Base-by-base conservation (phyloP, 2,329 filamentous ascomycete genomes). In the Arthroderma uncinatum region DNA sequence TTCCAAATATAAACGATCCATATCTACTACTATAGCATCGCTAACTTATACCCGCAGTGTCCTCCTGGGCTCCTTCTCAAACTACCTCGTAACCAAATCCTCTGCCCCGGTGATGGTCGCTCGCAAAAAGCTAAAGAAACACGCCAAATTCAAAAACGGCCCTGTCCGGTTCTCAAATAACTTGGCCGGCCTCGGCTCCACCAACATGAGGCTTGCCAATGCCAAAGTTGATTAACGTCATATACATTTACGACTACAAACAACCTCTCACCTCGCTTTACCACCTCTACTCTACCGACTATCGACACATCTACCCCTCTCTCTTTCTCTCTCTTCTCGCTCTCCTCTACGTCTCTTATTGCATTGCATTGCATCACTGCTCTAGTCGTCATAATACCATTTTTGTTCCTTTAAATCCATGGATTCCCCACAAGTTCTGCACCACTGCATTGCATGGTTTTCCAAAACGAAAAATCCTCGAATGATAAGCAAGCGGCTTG, bases 61-160 rank as follows among this genome's bases (percentile, higher is more conserved):
- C 21, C 85, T 98, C 60, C 80, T 98, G 30, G 93, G 93, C 25
- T 96, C 91, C 0, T 97, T 98, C 72, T 95, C 89, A 60, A 97
- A 97, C 69, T 98, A 98, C 67, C 79, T 98, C 6, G 91, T 98
- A 33, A 95, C 90, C 37, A 97, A 97, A 75, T 95, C 89, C 62
- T 95, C 89, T 1, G 90, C 95, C 14, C 93, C 93, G 0, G 93
- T 98, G 59, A 98, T 98, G 93, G 93, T 97, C 36, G 93, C 93
- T 6, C 80, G 93, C 59, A 96, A 95, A 76, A 86, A 88, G 58
- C 78, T 96, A 44, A 80, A 87, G 53, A 95, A 95, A 71, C 87
- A 94, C 73, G 85, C 82, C 69, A 91, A 92, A 69, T 87, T 86
- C 70, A 87, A 86, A 71, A 82, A 82, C 60, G 79, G 82, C 16